Conservation (phyloP, 164 flowering plant genomes). For the Vitis riparia region DNA sequence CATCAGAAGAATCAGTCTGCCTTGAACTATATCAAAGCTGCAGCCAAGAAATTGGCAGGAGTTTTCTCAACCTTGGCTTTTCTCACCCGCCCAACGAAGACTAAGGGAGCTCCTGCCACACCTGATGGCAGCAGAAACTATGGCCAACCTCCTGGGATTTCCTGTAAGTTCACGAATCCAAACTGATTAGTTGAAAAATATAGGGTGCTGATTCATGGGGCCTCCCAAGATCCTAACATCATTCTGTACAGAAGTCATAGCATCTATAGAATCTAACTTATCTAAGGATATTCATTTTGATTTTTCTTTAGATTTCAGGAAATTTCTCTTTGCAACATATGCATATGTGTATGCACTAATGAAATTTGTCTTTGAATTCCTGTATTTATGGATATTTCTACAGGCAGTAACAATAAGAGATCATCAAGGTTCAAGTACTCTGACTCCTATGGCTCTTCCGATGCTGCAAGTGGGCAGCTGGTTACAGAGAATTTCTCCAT, state of each 20-base stretch:
- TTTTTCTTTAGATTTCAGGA: too few species aligned
- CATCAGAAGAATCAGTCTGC: conserved; percentile 9
- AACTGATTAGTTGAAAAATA: too few species aligned
- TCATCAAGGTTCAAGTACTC: conserved; percentile 28
- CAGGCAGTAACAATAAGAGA: conserved; percentile 30
- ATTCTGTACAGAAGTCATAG: too few species aligned
- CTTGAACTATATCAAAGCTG: conserved; percentile 19
- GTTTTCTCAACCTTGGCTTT: conserved; percentile 11
- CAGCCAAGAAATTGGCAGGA: conserved; percentile 27
- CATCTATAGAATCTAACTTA: too few species aligned
- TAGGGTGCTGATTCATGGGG: too few species aligned
- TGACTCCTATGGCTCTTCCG: conserved; percentile 29
- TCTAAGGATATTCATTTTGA: too few species aligned
- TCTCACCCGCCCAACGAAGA: conserved; percentile 5
- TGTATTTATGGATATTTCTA: conserved; percentile 40
- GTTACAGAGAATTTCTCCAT: conserved; percentile 35
- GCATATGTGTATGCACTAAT: not conserved
- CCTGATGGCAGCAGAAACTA: conserved; percentile 1
- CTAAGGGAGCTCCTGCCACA: not conserved
- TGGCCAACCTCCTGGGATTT: conserved; percentile 1
- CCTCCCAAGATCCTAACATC: too few species aligned
- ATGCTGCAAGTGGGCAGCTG: conserved; percentile 15
- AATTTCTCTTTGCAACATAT: too few species aligned
- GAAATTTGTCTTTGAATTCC: conserved; percentile 3
- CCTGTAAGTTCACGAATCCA: conserved; percentile 28